These are phyloP conservation scores for Castanospermum australe DNA, from an alignment of 306 rosid species.

Conservation along the genomic window DNA sequence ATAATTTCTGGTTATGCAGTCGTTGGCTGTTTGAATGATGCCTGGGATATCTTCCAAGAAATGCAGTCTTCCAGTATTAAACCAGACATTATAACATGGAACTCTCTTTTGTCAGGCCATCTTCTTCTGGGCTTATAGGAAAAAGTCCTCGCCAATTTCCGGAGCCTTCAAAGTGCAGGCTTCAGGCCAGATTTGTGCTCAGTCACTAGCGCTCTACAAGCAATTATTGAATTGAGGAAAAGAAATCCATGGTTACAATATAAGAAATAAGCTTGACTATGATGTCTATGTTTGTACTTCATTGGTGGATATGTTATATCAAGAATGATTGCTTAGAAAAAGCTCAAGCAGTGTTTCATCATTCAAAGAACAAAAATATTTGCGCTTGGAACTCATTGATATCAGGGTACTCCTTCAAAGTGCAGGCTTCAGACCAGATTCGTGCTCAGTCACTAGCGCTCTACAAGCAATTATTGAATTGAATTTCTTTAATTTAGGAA, in stretches of 20 bases:
- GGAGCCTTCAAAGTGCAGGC: constrained; percentile 44
- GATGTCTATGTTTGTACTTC: constrained; percentile 66
- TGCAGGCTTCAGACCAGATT: constrained; percentile 54
- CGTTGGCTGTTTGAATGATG: constrained; percentile 47
- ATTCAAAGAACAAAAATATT: constrained; percentile 51
- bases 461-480: constrained; percentile 54
- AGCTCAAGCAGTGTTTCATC: constrained; percentile 48
- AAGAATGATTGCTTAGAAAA: constrained; percentile 52
- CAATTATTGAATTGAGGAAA: constrained; percentile 51
- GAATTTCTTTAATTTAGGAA: too few relatives aligned
- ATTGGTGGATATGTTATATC: constrained; percentile 66
- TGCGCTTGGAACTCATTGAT: constrained; percentile 72
- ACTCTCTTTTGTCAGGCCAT: constrained; percentile 68
- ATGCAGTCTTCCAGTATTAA: constrained; percentile 44
- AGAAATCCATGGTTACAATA: constrained; percentile 61
- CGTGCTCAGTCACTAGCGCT: constrained; percentile 62
- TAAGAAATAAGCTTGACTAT: constrained; percentile 51
- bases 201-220: constrained; percentile 61
- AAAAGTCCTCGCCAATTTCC: constrained; percentile 40
- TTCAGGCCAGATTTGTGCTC: constrained; percentile 61
- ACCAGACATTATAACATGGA: constrained; percentile 77
- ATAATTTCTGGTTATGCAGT: constrained; percentile 52
- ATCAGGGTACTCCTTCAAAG: constrained; percentile 66
- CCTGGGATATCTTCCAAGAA: constrained; percentile 37
- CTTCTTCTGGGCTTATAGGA: constrained; percentile 48